Percentiles rank a stretch among this genome's conserved stretches.
These are phyloP conservation scores for Collybia mongolica DNA, from an alignment of 768 basidiomycete species.

Conservation along the genomic window DNA sequence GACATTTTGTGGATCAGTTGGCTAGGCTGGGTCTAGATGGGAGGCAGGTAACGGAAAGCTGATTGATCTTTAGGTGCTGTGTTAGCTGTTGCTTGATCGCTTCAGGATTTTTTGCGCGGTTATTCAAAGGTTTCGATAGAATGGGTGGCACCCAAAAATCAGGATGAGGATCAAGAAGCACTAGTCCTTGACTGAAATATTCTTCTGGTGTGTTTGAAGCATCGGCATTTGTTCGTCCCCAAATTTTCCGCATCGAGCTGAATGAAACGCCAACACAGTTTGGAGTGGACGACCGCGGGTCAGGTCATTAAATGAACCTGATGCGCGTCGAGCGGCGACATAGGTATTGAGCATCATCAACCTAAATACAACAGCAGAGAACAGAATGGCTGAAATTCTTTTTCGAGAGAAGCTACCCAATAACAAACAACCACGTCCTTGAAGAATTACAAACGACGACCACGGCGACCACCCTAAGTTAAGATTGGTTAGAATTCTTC, in stretches of 20 bases:
- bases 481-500: not conserved
- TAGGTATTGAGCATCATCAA: constrained; percentile 37
- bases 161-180: too few species aligned
- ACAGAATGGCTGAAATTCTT: constrained; percentile 10
- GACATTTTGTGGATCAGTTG: too few species aligned
- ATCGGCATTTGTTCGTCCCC: too few species aligned
- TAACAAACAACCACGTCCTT: constrained; percentile 12
- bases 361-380: constrained; percentile 24
- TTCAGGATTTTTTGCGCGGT: too few species aligned
- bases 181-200: too few species aligned
- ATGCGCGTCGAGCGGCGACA: constrained; percentile 91
- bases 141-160: too few species aligned
- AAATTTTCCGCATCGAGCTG: not conserved
- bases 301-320: constrained; percentile 60
- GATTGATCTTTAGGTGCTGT: too few species aligned
- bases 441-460: constrained; percentile 80
- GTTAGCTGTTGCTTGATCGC: too few species aligned
- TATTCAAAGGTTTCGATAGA: too few species aligned
- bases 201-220: too few species aligned
- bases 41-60: too few species aligned
- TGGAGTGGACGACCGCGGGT: constrained; percentile 71
- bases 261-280: not conserved
- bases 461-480: constrained; percentile 92
- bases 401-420: constrained; percentile 7
- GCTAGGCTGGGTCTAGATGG: too few species aligned